Percentiles rank a stretch among this genome's conserved stretches.
phyloP scores from a whole-genome alignment of 208 protist species.

The Leishmania gerbilli region DNA sequence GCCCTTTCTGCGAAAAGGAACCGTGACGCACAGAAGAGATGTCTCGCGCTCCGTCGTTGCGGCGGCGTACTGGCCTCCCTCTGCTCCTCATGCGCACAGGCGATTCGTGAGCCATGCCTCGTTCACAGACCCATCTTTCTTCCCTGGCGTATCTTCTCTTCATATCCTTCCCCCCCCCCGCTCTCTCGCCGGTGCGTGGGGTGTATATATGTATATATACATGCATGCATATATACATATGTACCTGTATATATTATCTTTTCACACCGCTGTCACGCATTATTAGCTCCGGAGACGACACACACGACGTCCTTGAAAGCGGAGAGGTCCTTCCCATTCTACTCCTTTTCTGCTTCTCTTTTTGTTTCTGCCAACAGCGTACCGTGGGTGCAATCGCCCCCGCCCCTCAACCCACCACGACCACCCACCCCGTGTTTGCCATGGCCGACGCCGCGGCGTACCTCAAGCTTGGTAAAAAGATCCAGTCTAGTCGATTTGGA shows the following conservation, averaged over 20 bases:
- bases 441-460: conserved; percentile 26
- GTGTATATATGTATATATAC: too few relatives aligned
- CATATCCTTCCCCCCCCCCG: background rate
- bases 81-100: background rate
- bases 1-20: background rate
- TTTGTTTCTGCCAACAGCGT: background rate
- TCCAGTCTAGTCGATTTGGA: conserved; percentile 25
- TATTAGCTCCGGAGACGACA: background rate
- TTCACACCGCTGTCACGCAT: background rate
- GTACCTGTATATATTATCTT: background rate
- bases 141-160: background rate
- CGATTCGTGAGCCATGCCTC: background rate
- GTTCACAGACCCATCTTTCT: background rate
- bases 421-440: background rate
- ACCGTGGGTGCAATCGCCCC: background rate
- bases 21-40: background rate
- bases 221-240: background rate
- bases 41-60: background rate
- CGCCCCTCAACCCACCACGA: too few relatives aligned
- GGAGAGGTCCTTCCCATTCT: background rate
- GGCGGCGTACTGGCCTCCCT: background rate
- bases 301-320: background rate
- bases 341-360: background rate
- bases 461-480: conserved; percentile 9
- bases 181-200: background rate